A percentile compares a stretch with the other conserved stretches of the same genome.
Conservation (phyloP, 768 basidiomycete species). For the Kwoniella dendrophila region DNA sequence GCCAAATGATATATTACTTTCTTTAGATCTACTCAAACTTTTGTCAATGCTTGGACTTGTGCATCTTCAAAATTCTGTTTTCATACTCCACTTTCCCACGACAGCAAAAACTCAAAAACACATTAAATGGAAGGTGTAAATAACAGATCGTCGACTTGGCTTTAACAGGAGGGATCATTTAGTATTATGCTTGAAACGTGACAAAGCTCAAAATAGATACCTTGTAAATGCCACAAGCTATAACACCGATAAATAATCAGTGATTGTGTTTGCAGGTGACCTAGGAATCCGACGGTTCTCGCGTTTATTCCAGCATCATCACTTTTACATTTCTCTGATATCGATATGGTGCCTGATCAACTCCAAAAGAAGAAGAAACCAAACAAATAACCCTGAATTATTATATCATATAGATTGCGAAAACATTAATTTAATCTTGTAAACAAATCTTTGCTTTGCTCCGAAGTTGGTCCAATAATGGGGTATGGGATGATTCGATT, state of each 20-base stretch:
- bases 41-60: too few relatives aligned
- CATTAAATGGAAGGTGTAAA: neutral
- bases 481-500: neutral
- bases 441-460: slow-evolving; percentile 10
- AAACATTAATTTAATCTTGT: too few relatives aligned
- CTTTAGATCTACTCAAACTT: too few relatives aligned
- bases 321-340: neutral
- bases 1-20: too few relatives aligned
- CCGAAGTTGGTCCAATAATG: neutral
- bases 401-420: too few relatives aligned
- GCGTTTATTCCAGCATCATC: slow-evolving; percentile 12
- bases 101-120: neutral
- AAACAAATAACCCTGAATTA: slow-evolving; percentile 8
- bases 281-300: too few relatives aligned
- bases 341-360: slow-evolving; percentile 25
- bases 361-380: neutral
- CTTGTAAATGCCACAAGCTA: neutral
- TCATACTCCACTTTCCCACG: slow-evolving; percentile 7
- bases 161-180: too few relatives aligned
- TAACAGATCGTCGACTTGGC: too few relatives aligned
- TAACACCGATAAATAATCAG: slow-evolving; percentile 2
- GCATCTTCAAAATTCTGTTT: slow-evolving; percentile 4
- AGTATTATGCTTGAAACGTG: too few relatives aligned
- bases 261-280: slow-evolving; percentile 1
- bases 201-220: too few relatives aligned